Conservation (phyloP, 1,139 yeast species). For the Taphrina betulina region DNA sequence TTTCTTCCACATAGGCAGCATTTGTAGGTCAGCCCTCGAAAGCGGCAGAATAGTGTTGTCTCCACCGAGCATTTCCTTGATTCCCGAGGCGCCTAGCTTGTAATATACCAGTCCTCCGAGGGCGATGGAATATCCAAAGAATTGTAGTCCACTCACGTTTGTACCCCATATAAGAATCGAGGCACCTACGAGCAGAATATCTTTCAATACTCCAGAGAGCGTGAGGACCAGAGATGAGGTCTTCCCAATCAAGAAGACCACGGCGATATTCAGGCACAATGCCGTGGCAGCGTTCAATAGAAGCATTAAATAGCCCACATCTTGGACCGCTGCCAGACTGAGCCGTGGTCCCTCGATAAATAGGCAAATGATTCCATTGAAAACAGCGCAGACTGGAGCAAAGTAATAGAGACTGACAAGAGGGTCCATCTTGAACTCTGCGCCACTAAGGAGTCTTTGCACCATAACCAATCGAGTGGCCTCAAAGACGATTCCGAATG, state of each 20-base stretch:
- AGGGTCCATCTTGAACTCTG: slow-evolving; percentile 38
- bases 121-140: slow-evolving; percentile 39
- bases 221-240: slow-evolving; percentile 40
- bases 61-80: slow-evolving; percentile 10
- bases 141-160: slow-evolving; percentile 37
- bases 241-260: slow-evolving; percentile 39
- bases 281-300: slow-evolving; percentile 38
- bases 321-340: slow-evolving; percentile 33
- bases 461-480: slow-evolving; percentile 39
- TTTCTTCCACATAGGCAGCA: slow-evolving; percentile 7
- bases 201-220: slow-evolving; percentile 40
- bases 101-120: slow-evolving; percentile 39
- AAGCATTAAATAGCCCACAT: slow-evolving; percentile 36
- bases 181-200: slow-evolving; percentile 38
- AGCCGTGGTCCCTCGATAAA: slow-evolving; percentile 34
- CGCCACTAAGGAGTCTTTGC: slow-evolving; percentile 36
- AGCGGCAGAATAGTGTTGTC: slow-evolving; percentile 7
- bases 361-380: slow-evolving; percentile 19
- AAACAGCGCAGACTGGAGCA: slow-evolving; percentile 39
- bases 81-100: slow-evolving; percentile 35
- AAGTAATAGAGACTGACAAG: slow-evolving; percentile 39
- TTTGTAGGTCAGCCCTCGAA: neutral
- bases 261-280: slow-evolving; percentile 39
- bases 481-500: slow-evolving; percentile 38
- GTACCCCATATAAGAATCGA: slow-evolving; percentile 39